Evolutionary conservation across 768 basidiomycete species (phyloP), one percentile per base, ranked within the genome.

Genomic region (Lactarius psammicola): DNA sequence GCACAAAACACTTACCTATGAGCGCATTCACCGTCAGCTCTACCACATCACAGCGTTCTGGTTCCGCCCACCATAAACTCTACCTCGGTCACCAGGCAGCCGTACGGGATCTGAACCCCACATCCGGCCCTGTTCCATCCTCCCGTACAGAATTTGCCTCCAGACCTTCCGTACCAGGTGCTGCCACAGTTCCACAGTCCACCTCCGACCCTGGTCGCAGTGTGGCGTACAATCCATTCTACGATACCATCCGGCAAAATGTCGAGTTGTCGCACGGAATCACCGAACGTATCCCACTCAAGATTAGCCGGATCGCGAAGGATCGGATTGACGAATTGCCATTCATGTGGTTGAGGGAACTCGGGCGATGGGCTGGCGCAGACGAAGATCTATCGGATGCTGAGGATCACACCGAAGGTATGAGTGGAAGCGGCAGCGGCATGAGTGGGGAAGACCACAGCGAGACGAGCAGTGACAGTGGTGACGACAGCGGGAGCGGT

Each of bases 181-280:
- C 65, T 54, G 44, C 59, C 40, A 2, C 51, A 28, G 23, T 59
- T 17, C 62, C 68, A 18, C 71, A 66, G 23, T 6, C 33, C 55
- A 49, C 56, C 20, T 53, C 68, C 62, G 56, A 68, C 69, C 13
- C 69, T 65, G 33, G 46, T 67, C n/a, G 62, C 55, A 64, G 42
- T 56, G 71, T 77, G 40, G 73, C 88, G 5, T 86, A 81, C 70
- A 98, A 96, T 74, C 96, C 96, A 11, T 98, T 98, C 79, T 98
- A 93, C 70, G 95, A 98, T 76, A 89, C 90, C 71, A 91, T 98
- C 71, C 87, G 91, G 44, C 92, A 94, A 76, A 92, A 94, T 70
- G 74, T 87, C 2, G 94, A 97, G 77, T 84, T 97, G 28, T 84
- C 87, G 2, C 80, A 79, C 30, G 80, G 79, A 3, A 74, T 81